Conservation (phyloP, 169 alveolate genomes). For the Plasmodium ovale region DNA sequence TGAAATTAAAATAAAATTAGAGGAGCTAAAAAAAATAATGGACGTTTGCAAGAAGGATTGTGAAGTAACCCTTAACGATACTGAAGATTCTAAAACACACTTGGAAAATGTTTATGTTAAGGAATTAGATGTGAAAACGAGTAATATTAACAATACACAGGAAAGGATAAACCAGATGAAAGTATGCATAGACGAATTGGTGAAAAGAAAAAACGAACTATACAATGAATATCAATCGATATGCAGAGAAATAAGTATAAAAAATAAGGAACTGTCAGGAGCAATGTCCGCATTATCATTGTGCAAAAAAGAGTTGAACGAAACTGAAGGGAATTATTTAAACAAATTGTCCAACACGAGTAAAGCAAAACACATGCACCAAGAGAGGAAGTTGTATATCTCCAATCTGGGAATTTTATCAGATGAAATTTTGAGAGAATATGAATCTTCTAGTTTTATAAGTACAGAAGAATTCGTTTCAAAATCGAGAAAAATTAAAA, state of each 20-base stretch:
- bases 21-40: constrained; percentile 62
- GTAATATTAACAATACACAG: constrained; percentile 29
- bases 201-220: constrained; percentile 24
- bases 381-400: constrained; percentile 66
- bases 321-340: constrained; percentile 51
- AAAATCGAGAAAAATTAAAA: constrained; percentile 41
- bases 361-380: constrained; percentile 70
- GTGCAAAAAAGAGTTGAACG: constrained; percentile 46
- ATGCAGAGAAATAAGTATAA: constrained; percentile 45
- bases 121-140: constrained; percentile 33
- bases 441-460: constrained; percentile 22
- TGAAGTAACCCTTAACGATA: constrained; percentile 49
- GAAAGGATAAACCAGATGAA: constrained; percentile 37
- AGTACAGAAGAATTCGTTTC: constrained; percentile 28
- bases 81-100: constrained; percentile 59
- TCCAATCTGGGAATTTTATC: constrained; percentile 35
- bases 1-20: constrained; percentile 50
- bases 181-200: constrained; percentile 17
- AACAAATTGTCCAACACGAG: constrained; percentile 61
- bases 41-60: constrained; percentile 67
- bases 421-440: constrained; percentile 60
- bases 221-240: constrained; percentile 41
- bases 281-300: constrained; percentile 10
- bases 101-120: constrained; percentile 59
- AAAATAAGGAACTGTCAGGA: constrained; percentile 23